A percentile compares a stretch with the other conserved stretches of the same genome.
Evolutionary conservation across 2,329 filamentous ascomycete genomes (phyloP).

Genomic region (Sarocladiaceae sp.): DNA sequence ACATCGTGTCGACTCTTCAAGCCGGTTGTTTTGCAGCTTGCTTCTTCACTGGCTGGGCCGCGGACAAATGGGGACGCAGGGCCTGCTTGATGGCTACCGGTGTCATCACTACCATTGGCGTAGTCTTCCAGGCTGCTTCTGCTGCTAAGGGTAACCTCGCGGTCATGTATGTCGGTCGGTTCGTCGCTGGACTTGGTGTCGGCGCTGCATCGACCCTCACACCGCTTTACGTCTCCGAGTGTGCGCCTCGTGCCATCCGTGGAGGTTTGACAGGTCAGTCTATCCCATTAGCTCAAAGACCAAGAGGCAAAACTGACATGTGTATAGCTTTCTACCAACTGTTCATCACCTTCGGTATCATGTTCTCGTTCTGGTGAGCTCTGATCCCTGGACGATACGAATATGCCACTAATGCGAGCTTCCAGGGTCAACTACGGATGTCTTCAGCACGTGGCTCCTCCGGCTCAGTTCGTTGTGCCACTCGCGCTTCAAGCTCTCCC

Average conservation of each 20-base stretch:
- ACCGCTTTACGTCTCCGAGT: constrained; percentile 44
- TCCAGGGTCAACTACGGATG: constrained; percentile 53
- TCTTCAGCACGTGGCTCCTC: constrained; percentile 39
- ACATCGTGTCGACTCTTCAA: constrained; percentile 67
- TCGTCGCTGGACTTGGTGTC: constrained; percentile 44
- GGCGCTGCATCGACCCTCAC: constrained; percentile 44
- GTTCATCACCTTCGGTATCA: constrained; percentile 41
- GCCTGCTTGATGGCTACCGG: constrained; percentile 52
- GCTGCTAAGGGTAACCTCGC: constrained; percentile 47
- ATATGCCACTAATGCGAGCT: constrained; percentile 13
- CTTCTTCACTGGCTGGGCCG: constrained; percentile 49
- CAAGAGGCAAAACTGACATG: neutral
- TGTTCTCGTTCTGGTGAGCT: constrained; percentile 37
- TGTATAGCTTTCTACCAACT: constrained; percentile 43
- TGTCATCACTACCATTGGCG: constrained; percentile 54
- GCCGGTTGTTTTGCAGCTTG: constrained; percentile 64
- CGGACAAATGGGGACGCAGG: constrained; percentile 53
- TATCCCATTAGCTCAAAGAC: neutral
- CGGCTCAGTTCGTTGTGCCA: constrained; percentile 55
- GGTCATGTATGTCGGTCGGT: constrained; percentile 63
- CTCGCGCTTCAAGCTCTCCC: constrained; percentile 62
- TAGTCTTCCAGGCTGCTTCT: constrained; percentile 60
- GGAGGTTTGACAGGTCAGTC: constrained; percentile 41
- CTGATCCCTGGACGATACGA: constrained; percentile 8
- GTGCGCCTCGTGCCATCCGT: constrained; percentile 45